A percentile compares a stretch with the other conserved stretches of the same genome.
Evolutionary conservation across 257 asterid species (phyloP).

Genomic region (Dorcoceras hygrometricum): DNA sequence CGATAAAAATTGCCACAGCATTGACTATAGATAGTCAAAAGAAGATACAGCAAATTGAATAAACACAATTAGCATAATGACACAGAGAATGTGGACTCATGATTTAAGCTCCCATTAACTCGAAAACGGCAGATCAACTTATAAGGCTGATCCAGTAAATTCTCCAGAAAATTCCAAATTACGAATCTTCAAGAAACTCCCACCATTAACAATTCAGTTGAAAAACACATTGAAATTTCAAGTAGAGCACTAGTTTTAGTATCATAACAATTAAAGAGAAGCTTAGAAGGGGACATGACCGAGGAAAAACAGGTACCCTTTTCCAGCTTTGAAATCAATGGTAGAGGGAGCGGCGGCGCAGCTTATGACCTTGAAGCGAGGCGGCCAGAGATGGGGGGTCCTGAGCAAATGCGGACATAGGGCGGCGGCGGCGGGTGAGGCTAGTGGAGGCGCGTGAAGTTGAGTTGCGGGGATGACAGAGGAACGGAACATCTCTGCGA

Average conservation of each 20-base stretch:
- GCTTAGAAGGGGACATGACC: background rate
- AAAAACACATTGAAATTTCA: conserved; percentile 20
- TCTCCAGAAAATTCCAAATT: background rate
- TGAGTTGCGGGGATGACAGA: conserved; percentile 18
- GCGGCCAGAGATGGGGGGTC: conserved; percentile 14
- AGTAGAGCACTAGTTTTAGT: background rate
- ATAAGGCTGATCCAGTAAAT: conserved; percentile 2
- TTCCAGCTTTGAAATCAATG: conserved; percentile 53
- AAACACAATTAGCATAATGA: too few relatives aligned
- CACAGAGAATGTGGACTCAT: too few relatives aligned
- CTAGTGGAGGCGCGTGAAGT: conserved; percentile 19
- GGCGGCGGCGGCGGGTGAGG: conserved; percentile 36
- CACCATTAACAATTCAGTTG: conserved; percentile 9
- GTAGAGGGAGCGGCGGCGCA: conserved; percentile 33
- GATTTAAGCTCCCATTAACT: conserved; percentile 5
- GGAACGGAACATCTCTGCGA: conserved; percentile 35
- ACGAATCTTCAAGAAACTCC: background rate
- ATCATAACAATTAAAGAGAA: background rate
- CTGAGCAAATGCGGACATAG: conserved; percentile 9
- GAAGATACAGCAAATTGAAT: too few relatives aligned
- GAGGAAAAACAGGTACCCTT: conserved; percentile 44
- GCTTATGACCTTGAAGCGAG: conserved; percentile 25
- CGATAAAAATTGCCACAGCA: too few relatives aligned
- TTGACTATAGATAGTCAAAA: too few relatives aligned
- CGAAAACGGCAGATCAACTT: background rate